Percentiles rank a stretch among this genome's conserved stretches.
Evolutionary conservation across 352 stramenopile genomes (phyloP).

Genomic region (Globisporangium alternatum): DNA sequence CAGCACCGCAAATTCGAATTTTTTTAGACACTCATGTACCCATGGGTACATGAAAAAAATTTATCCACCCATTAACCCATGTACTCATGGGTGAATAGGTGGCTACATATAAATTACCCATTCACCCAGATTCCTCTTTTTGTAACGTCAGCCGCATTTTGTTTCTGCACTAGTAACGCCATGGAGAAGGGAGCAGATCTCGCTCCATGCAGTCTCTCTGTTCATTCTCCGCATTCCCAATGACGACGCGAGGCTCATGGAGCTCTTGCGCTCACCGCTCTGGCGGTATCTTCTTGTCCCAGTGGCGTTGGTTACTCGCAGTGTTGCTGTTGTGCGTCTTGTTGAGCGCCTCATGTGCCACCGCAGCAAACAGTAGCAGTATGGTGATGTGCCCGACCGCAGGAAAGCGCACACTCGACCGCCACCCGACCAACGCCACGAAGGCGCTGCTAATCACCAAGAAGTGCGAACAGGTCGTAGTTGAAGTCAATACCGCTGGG

Average conservation of each 20-base stretch:
- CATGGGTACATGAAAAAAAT: too few relatives aligned
- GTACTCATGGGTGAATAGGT: too few relatives aligned
- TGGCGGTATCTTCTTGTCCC: not conserved
- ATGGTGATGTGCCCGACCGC: not conserved
- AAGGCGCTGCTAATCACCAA: constrained; percentile 4
- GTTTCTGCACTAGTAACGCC: too few relatives aligned
- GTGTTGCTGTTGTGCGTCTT: not conserved
- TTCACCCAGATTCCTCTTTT: too few relatives aligned
- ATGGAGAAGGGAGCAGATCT: too few relatives aligned
- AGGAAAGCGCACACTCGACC: constrained; percentile 4
- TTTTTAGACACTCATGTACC: too few relatives aligned
- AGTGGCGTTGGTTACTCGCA: not conserved
- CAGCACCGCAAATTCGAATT: too few relatives aligned
- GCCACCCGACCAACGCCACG: not conserved
- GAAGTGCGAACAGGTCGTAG: constrained; percentile 1
- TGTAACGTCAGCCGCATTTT: too few relatives aligned
- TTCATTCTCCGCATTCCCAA: not conserved
- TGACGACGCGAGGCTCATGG: not conserved
- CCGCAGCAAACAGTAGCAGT: not conserved
- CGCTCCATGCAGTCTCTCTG: not conserved
- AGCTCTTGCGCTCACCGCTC: not conserved
- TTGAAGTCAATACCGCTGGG: not conserved
- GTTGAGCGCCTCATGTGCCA: not conserved
- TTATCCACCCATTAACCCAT: too few relatives aligned
- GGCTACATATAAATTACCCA: too few relatives aligned